Conservation (phyloP, 306 rosid species). For the Cucurbita argyrosperma region DNA sequence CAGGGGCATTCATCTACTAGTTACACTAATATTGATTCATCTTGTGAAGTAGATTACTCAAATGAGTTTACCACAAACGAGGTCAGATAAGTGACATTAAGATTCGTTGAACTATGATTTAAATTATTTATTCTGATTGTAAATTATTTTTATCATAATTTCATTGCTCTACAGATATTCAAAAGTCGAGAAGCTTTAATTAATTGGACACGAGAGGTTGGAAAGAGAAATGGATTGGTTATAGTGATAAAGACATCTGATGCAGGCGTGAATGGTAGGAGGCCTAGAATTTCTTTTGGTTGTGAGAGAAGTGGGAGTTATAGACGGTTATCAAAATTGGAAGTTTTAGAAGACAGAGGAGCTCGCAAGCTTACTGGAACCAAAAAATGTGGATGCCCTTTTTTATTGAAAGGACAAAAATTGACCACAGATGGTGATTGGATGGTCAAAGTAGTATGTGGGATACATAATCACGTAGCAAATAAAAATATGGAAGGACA, state of each 20-base stretch:
- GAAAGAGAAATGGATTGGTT: conserved; percentile 18
- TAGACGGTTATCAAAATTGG: neutral
- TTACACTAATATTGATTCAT: conserved; percentile 4
- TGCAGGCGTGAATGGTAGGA: conserved; percentile 12
- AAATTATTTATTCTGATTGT: neutral
- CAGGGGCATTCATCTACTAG: conserved; percentile 8
- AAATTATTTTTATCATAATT: neutral
- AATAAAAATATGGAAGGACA: conserved; percentile 10
- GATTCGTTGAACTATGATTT: neutral
- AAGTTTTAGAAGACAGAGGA: conserved; percentile 12
- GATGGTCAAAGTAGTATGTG: conserved; percentile 16
- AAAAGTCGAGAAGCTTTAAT: conserved; percentile 16
- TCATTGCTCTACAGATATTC: conserved; percentile 12
- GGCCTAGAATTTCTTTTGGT: conserved; percentile 19
- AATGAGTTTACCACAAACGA: conserved; percentile 13
- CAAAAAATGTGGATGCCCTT: conserved; percentile 17
- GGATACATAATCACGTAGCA: conserved; percentile 15
- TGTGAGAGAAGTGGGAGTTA: conserved; percentile 15
- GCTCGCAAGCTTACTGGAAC: conserved; percentile 11
- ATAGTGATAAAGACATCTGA: conserved; percentile 13
- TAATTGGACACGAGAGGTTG: conserved; percentile 13
- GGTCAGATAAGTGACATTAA: conserved; percentile 8
- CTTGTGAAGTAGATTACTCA: conserved; percentile 17
- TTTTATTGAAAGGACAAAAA: conserved; percentile 14
- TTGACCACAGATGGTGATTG: conserved; percentile 8